A percentile compares a stretch with the other conserved stretches of the same genome.
These are phyloP conservation scores for Pseudogymnoascus sp. DNA, from an alignment of 2,329 filamentous ascomycete genomes.

Conservation along the genomic window DNA sequence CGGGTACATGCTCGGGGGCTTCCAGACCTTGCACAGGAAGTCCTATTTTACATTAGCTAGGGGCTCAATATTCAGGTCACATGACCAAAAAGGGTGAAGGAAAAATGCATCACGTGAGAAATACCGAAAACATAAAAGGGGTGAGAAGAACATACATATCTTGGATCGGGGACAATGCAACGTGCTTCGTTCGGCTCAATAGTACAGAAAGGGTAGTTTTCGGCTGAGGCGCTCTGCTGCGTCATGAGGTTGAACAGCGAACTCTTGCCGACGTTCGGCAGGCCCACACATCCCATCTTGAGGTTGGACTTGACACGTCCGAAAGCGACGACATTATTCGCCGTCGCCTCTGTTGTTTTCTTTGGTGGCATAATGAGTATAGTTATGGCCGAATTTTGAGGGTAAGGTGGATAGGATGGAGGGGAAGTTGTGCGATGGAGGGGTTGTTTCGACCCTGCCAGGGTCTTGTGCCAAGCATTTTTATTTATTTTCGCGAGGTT, in stretches of 20 bases:
- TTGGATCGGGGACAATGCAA: constrained; percentile 35
- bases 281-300: constrained; percentile 39
- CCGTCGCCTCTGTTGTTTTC: constrained; percentile 27
- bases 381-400: not conserved
- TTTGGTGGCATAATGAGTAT: constrained; percentile 33
- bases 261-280: constrained; percentile 39
- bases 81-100: not conserved
- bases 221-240: constrained; percentile 36
- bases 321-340: constrained; percentile 38
- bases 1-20: constrained; percentile 37
- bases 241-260: constrained; percentile 38
- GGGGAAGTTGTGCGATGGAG: constrained; percentile 6
- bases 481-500: not conserved
- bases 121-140: not conserved
- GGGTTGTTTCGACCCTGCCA: constrained; percentile 2
- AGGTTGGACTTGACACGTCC: constrained; percentile 37
- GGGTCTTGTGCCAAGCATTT: not conserved
- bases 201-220: constrained; percentile 39
- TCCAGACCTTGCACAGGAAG: constrained; percentile 38
- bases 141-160: constrained; percentile 32
- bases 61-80: not conserved
- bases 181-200: constrained; percentile 40
- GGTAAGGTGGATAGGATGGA: not conserved
- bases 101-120: not conserved
- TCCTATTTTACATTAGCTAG: constrained; percentile 26